Evolutionary conservation across 2,329 filamentous ascomycete species (phyloP).

Genomic region (Coleophoma eucalyptorum): DNA sequence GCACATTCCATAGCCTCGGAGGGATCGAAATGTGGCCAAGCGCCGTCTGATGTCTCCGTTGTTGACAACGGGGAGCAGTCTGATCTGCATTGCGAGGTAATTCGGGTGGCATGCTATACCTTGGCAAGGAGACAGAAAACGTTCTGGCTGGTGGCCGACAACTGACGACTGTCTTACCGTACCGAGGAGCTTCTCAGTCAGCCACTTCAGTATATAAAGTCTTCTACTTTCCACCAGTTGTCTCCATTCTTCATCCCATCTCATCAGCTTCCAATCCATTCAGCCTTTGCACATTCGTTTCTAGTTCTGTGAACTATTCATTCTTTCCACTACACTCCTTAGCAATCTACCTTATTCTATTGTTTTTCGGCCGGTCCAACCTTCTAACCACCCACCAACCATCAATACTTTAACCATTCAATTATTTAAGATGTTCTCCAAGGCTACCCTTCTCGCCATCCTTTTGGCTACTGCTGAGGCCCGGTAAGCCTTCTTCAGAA

Average conservation of each 20-base stretch:
- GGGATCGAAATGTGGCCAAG: background rate
- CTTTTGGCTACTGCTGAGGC: constrained; percentile 23
- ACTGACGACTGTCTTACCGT: too few relatives aligned
- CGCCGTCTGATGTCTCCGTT: constrained; percentile 1
- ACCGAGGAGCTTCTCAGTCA: background rate
- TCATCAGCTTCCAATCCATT: background rate
- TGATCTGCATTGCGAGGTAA: background rate
- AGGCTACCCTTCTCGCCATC: constrained; percentile 17
- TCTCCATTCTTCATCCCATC: background rate
- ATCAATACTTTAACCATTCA: constrained; percentile 5
- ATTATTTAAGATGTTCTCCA: constrained; percentile 19
- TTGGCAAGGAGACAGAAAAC: background rate
- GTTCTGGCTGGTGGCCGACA: background rate
- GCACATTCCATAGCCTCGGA: background rate
- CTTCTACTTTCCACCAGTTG: background rate
- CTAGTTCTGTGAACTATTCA: background rate
- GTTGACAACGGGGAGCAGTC: background rate
- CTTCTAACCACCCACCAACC: constrained; percentile 12
- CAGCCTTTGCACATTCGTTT: constrained; percentile 1
- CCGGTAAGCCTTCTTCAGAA: constrained; percentile 15
- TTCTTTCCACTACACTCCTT: constrained; percentile 1
- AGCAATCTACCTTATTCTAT: background rate
- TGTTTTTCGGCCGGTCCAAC: constrained; percentile 13
- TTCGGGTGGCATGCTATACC: background rate
- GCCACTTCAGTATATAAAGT: background rate